These are phyloP conservation scores for Calocybe gambosa DNA, from an alignment of 1,284 basidiomycete genomes.

Conservation along the genomic window DNA sequence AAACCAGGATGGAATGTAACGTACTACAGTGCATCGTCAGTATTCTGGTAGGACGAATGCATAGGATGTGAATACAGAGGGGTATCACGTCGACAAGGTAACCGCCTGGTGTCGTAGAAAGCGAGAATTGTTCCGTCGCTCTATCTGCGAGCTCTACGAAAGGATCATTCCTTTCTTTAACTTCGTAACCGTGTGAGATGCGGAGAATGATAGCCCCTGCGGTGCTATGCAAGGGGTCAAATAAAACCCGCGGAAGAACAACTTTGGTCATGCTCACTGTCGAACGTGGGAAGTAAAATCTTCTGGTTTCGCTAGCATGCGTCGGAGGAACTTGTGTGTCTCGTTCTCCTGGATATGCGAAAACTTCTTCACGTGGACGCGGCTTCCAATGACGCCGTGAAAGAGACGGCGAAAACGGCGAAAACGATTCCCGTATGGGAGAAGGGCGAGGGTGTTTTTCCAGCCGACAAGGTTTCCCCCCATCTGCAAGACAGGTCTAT, in stretches of 20 bases:
- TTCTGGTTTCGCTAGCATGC: slow-evolving; percentile 47
- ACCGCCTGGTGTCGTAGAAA: slow-evolving; percentile 50
- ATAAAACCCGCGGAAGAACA: neutral
- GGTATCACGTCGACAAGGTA: slow-evolving; percentile 57
- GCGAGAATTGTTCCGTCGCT: slow-evolving; percentile 54
- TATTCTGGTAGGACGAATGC: slow-evolving; percentile 2
- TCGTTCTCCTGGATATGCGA: slow-evolving; percentile 45
- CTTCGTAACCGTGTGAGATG: slow-evolving; percentile 58
- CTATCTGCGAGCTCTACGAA: slow-evolving; percentile 51
- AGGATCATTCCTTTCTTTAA: slow-evolving; percentile 49
- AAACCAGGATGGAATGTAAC: slow-evolving; percentile 56
- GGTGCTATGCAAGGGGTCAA: slow-evolving; percentile 29
- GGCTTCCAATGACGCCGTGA: slow-evolving; percentile 52
- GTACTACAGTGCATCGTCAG: slow-evolving; percentile 32
- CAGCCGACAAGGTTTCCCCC: slow-evolving; percentile 63
- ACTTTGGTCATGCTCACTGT: slow-evolving; percentile 33
- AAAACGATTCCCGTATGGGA: slow-evolving; percentile 57
- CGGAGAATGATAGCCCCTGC: slow-evolving; percentile 54
- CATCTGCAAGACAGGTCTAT: slow-evolving; percentile 55
- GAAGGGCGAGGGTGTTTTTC: slow-evolving; percentile 55
- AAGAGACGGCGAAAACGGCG: slow-evolving; percentile 57
- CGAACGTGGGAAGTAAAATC: slow-evolving; percentile 50
- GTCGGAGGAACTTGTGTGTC: slow-evolving; percentile 49
- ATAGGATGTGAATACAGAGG: slow-evolving; percentile 30
- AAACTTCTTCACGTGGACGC: slow-evolving; percentile 42